These are phyloP conservation scores for Daedalea quercina DNA, from an alignment of 768 basidiomycete genomes.

Conservation along the genomic window DNA sequence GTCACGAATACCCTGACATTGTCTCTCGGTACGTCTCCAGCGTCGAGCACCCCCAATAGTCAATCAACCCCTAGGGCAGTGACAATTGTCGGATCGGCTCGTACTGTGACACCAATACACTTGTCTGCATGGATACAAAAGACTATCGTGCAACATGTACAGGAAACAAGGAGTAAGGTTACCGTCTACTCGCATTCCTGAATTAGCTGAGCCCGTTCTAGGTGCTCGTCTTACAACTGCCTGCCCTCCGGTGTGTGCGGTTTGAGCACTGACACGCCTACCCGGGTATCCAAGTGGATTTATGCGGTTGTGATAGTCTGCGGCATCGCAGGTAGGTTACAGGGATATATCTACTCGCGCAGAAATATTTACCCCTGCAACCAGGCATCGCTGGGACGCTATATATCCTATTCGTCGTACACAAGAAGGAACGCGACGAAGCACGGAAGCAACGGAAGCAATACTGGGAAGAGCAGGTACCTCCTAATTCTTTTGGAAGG, in stretches of 20 bases:
- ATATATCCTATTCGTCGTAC: slow-evolving; percentile 59
- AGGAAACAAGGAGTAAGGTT: slow-evolving; percentile 51
- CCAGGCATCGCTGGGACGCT: slow-evolving; percentile 73
- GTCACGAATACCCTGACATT: slow-evolving; percentile 64
- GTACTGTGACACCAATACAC: slow-evolving; percentile 64
- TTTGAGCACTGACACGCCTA: slow-evolving; percentile 46
- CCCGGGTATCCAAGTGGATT: slow-evolving; percentile 59
- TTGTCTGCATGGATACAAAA: slow-evolving; percentile 55
- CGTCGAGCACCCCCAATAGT: background rate
- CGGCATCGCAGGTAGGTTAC: slow-evolving; percentile 61
- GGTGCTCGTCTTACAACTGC: slow-evolving; percentile 78
- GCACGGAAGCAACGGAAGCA: slow-evolving; percentile 82
- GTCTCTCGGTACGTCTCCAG: slow-evolving; percentile 59
- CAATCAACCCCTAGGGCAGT: slow-evolving; percentile 25
- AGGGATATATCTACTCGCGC: background rate
- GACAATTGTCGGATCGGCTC: slow-evolving; percentile 67
- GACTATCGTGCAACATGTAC: slow-evolving; percentile 50
- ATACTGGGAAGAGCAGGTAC: slow-evolving; percentile 86
- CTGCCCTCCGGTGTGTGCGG: slow-evolving; percentile 56
- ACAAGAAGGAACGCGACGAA: slow-evolving; percentile 61
- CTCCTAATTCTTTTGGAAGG: background rate
- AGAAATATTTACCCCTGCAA: background rate
- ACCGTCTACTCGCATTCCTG: slow-evolving; percentile 30
- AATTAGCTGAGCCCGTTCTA: slow-evolving; percentile 21
- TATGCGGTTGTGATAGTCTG: slow-evolving; percentile 66